phyloP scores from a whole-genome alignment of 169 alveolate species.

The Plasmodium malariae region DNA sequence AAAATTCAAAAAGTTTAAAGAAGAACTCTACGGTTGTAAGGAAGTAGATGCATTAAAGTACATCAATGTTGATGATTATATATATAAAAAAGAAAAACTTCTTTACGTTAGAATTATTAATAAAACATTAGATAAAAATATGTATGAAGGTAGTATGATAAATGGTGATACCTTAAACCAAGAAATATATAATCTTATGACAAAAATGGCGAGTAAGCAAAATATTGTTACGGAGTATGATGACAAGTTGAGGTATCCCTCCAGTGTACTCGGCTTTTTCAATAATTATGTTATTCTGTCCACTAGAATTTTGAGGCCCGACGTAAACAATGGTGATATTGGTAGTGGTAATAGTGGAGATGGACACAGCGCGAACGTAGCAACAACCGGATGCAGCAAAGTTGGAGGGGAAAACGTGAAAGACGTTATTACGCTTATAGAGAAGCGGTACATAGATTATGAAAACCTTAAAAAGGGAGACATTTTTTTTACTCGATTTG shows the following conservation, averaged over 20 bases:
- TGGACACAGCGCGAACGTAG: neutral
- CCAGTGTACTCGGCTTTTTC: constrained; percentile 61
- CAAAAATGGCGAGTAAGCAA: constrained; percentile 28
- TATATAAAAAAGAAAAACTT: constrained; percentile 64
- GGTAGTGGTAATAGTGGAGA: neutral
- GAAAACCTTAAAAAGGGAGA: constrained; percentile 74
- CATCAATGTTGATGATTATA: constrained; percentile 68
- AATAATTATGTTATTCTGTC: constrained; percentile 63
- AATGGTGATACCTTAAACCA: constrained; percentile 23
- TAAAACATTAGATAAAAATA: constrained; percentile 51
- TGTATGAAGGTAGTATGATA: constrained; percentile 76
- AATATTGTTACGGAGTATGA: constrained; percentile 18
- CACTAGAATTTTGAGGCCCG: constrained; percentile 36
- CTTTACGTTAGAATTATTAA: constrained; percentile 70
- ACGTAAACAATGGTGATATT: neutral
- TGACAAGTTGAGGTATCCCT: constrained; percentile 60
- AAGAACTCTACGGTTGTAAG: constrained; percentile 52
- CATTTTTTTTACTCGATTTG: constrained; percentile 71
- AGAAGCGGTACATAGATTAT: constrained; percentile 73
- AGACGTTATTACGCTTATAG: constrained; percentile 63
- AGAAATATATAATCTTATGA: constrained; percentile 53
- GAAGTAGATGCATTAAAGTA: constrained; percentile 73
- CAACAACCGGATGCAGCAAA: neutral
- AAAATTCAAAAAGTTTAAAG: constrained; percentile 44
- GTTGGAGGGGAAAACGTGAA: neutral